Percentiles rank a stretch among this genome's conserved stretches.
Evolutionary conservation across 2,329 filamentous ascomycete species (phyloP).

Genomic region (Dactylellina cionopaga): DNA sequence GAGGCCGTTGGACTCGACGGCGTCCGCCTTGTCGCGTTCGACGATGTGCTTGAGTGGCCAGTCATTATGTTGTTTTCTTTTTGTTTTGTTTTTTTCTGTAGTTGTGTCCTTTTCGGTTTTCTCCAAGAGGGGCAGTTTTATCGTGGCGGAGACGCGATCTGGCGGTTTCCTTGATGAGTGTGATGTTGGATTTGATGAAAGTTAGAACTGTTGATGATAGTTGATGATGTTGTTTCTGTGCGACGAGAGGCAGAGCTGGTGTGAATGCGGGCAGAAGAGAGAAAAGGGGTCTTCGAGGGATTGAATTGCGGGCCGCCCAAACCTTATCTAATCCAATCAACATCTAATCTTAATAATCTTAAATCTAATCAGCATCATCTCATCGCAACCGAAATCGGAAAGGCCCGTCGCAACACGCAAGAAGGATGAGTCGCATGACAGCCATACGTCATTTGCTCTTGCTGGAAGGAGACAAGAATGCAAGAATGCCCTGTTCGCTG

Average conservation of each 20-base stretch:
- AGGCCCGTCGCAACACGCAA: conserved; percentile 8
- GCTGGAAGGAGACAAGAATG: neutral
- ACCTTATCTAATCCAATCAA: conserved; percentile 23
- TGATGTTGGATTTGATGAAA: neutral
- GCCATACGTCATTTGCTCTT: conserved; percentile 13
- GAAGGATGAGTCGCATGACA: conserved; percentile 16
- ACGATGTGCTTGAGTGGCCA: conserved; percentile 21
- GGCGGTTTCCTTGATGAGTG: neutral
- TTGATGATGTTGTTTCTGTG: neutral
- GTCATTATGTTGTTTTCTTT: conserved; percentile 8
- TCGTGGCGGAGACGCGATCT: too few relatives aligned
- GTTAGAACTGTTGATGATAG: neutral
- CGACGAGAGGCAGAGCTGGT: neutral
- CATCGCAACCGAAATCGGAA: conserved; percentile 4
- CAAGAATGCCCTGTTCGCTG: neutral
- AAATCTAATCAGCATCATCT: too few relatives aligned
- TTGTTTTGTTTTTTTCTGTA: neutral
- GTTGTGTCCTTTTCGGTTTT: neutral
- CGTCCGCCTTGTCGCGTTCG: conserved; percentile 21
- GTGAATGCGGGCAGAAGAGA: neutral
- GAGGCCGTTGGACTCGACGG: conserved; percentile 8
- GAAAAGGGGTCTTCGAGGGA: conserved; percentile 2
- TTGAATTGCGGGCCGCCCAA: neutral
- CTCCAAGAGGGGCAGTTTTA: too few relatives aligned
- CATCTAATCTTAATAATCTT: neutral